Evolutionary conservation across 495 filamentous ascomycete species (phyloP), one percentile per base, ranked within the genome.

Genomic region (Parachaetomium inaequale): DNA sequence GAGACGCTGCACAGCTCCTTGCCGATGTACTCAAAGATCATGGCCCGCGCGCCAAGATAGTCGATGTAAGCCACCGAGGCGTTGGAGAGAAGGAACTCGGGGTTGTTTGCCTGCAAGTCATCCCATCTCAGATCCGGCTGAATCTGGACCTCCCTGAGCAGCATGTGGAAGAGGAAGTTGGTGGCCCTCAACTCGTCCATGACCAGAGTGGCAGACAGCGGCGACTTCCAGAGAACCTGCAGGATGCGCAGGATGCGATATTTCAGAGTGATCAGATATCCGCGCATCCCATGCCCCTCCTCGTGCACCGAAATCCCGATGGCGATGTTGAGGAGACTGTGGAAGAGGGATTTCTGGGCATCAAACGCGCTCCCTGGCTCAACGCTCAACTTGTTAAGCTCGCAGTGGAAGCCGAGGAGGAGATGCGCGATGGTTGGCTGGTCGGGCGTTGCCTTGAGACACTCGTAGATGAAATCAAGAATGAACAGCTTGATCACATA

Each of bases 381-480:
- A 26, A 94, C 74, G 53, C 82, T 83, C 19, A 97, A 75, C n/a
- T 78, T 76, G 53, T 82, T 82, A 23, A 85, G 80, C 26, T 84
- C 81, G 66, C 90, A 93, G 32, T 80, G 79, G 70, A 99, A 97
- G 0, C 94, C 94, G 23, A 99, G 87, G 21, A 99, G 75, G 46
- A 94, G 79, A 73, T 99, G 94, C 3, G 93, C 93, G 50, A 98
- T 84, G 17, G 86, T 93, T 5, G 93, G 92, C 58, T 74, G 73
- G 66, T 87, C 83, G 29, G 87, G 84, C 29, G 87, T 84, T 19
- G 87, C 82, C 43, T 79, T 81, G 10, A 99, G 74, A 70, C 89
- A 92, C 63, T 82, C 84, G 68, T 90, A 88, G 29, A 99, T 79
- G 63, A 97, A 91, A 43, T 88, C 87, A 11, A 98, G 81, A 29